These are phyloP conservation scores for Coemansia sp. DNA, from an alignment of 192 early-diverging fungal species.

Conservation along the genomic window DNA sequence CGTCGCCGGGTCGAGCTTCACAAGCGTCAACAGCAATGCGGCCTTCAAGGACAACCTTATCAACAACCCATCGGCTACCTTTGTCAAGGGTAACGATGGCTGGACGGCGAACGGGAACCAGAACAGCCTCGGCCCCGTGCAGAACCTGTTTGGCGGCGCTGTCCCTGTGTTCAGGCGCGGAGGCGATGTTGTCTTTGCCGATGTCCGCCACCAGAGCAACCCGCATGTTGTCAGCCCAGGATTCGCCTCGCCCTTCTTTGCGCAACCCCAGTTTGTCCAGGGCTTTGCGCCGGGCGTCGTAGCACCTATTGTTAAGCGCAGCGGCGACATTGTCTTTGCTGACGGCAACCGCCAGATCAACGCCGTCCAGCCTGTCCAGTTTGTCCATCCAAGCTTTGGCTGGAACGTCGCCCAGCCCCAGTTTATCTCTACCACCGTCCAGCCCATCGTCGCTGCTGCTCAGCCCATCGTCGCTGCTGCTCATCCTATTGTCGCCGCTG, in stretches of 20 bases:
- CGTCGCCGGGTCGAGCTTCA: conserved; percentile 45
- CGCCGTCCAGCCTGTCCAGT: conserved; percentile 12
- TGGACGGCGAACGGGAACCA: conserved; percentile 55
- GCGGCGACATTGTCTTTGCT: conserved; percentile 40
- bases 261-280: conserved; percentile 11
- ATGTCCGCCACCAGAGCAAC: conserved; percentile 36
- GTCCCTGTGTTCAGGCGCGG: conserved; percentile 26
- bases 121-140: conserved; percentile 48
- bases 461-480: conserved; percentile 2
- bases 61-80: conserved; percentile 48
- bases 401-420: conserved; percentile 11
- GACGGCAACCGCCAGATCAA: conserved; percentile 39
- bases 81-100: conserved; percentile 49
- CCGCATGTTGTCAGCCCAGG: conserved; percentile 15
- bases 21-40: conserved; percentile 46
- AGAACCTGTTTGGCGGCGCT: conserved; percentile 43
- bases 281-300: conserved; percentile 1
- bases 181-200: conserved; percentile 51
- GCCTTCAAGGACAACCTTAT: conserved; percentile 53
- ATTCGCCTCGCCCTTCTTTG: conserved; percentile 12
- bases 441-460: not conserved
- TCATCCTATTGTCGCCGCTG: not conserved
- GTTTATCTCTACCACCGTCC: conserved; percentile 9
- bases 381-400: conserved; percentile 8
- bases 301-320: conserved; percentile 28